These are phyloP conservation scores for Mariannaea elegans DNA, from an alignment of 2,329 filamentous ascomycete species.

Conservation along the genomic window DNA sequence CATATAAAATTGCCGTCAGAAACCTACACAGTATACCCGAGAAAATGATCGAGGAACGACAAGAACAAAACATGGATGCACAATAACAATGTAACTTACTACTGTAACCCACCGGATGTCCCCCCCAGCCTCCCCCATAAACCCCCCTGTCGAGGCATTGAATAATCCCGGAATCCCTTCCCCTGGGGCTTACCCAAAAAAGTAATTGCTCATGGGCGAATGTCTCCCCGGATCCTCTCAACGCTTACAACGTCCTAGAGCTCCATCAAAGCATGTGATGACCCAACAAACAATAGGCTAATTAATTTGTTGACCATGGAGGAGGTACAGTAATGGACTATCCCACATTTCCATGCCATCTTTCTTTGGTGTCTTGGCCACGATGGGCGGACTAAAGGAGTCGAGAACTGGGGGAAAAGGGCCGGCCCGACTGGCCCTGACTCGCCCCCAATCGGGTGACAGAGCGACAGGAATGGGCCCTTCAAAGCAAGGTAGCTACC, in stretches of 20 bases:
- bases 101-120: no score
- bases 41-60: no score
- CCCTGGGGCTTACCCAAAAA: constrained; percentile 14
- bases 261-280: background rate
- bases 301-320: background rate
- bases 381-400: background rate
- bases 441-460: background rate
- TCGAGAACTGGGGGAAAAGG: background rate
- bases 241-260: background rate
- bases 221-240: constrained; percentile 15
- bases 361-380: no score
- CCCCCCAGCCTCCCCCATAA: background rate
- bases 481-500: background rate
- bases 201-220: constrained; percentile 15
- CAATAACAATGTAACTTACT: no score
- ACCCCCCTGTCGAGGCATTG: background rate
- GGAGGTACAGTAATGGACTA: no score
- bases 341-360: no score
- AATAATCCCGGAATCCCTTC: constrained; percentile 5
- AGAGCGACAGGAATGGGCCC: background rate
- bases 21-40: no score
- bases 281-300: background rate
- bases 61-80: no score
- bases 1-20: no score
- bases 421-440: background rate